Evolutionary conservation across 257 asterid genomes (phyloP).

Genomic region (Lycium barbarum): DNA sequence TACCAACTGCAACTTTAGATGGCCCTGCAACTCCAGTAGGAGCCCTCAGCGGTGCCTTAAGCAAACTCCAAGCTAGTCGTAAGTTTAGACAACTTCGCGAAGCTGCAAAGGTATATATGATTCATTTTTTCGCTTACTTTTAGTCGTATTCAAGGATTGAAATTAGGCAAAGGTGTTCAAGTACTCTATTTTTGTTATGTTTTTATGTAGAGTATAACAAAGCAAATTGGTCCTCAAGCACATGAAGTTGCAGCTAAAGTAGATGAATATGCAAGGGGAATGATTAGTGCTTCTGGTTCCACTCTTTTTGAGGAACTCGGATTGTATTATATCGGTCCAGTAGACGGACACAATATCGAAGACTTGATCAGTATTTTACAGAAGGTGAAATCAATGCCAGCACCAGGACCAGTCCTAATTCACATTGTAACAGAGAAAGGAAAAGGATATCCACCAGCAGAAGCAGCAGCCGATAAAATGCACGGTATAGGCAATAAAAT

Average conservation of each 20-base stretch:
- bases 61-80: slow-evolving; percentile 76
- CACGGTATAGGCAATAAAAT: slow-evolving; percentile 54
- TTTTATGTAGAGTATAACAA: slow-evolving; percentile 57
- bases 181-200: neutral
- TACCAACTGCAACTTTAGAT: slow-evolving; percentile 77
- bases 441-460: slow-evolving; percentile 81
- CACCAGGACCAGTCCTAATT: slow-evolving; percentile 82
- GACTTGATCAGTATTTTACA: slow-evolving; percentile 62
- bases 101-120: slow-evolving; percentile 68
- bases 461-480: slow-evolving; percentile 76
- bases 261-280: slow-evolving; percentile 87
- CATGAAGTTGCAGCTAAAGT: slow-evolving; percentile 84
- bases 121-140: neutral
- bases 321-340: slow-evolving; percentile 79
- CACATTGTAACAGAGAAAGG: slow-evolving; percentile 83
- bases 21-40: slow-evolving; percentile 82
- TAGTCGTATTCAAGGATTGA: neutral
- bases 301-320: slow-evolving; percentile 84
- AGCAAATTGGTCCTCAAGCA: slow-evolving; percentile 78
- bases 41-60: slow-evolving; percentile 71
- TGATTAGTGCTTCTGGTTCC: slow-evolving; percentile 77
- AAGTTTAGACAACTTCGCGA: slow-evolving; percentile 78
- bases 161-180: neutral
- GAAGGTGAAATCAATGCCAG: slow-evolving; percentile 69
- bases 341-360: slow-evolving; percentile 73